phyloP scores from a whole-genome alignment of 371 early-diverging fungal genomes.

The Circinella minor region DNA sequence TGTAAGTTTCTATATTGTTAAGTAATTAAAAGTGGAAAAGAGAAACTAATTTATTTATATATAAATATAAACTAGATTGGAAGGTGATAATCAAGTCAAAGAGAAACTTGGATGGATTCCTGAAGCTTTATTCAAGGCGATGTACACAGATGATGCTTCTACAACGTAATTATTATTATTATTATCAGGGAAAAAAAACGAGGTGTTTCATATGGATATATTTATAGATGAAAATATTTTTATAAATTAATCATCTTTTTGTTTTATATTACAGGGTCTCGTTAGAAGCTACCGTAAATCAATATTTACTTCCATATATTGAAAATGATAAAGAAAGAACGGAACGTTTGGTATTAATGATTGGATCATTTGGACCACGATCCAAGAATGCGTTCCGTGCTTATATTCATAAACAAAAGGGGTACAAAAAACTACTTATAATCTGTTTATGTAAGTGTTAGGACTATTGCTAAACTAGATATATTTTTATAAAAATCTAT shows the following conservation, averaged over 20 bases:
- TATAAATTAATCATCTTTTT: too few species aligned
- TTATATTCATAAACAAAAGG: constrained; percentile 56
- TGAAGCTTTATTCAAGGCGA: constrained; percentile 68
- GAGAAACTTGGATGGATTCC: constrained; percentile 86
- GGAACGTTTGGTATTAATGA: constrained; percentile 59
- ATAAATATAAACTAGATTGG: neutral
- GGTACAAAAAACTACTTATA: constrained; percentile 21
- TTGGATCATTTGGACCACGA: constrained; percentile 50
- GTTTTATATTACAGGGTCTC: constrained; percentile 21
- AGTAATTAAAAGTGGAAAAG: neutral
- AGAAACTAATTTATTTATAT: too few species aligned
- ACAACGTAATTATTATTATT: constrained; percentile 50
- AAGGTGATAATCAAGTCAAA: neutral
- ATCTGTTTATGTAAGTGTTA: too few species aligned
- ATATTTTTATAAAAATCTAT: too few species aligned
- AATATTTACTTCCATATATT: constrained; percentile 43
- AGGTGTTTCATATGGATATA: too few species aligned
- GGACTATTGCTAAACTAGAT: too few species aligned
- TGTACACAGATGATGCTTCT: constrained; percentile 84
- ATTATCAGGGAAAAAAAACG: too few species aligned
- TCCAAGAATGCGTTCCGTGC: constrained; percentile 61
- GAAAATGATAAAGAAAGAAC: constrained; percentile 59
- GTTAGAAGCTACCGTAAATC: constrained; percentile 45
- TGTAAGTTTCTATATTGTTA: constrained; percentile 46
- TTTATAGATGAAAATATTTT: too few species aligned